Base-by-base conservation (phyloP, 805 yeast genomes). In the Debaryomyces maramus region DNA sequence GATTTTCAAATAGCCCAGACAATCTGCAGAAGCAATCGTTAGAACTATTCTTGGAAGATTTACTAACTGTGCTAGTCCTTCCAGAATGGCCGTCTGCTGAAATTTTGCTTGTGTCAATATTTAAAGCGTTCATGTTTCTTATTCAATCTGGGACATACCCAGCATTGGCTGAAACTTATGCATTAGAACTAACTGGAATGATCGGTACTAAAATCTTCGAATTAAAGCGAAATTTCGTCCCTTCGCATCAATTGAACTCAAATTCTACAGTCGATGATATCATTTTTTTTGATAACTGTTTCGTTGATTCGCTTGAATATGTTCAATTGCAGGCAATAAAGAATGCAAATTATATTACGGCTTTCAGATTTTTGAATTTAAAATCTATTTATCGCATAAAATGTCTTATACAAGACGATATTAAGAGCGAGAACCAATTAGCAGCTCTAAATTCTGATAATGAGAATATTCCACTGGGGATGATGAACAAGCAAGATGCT, bases 61-160 rank as follows among this genome's bases (percentile, higher is more conserved):
- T 85, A 15, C 41, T 79, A 6, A 44, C 53, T 0, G 56, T 85
- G 39, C 50, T 85, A 7, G 56, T 63, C 2, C 58, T 58, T 6
- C 86, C 88, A 0, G 82, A 79, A 39, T 87, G 83, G 78, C 70
- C 88, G 0, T 78, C 77, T 0, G 70, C 82, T 1, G 85, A 78
- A 43, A 47, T 66, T 0, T 47, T 85, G 11, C 56, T 85, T 5
- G 54, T 52, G 6, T 65, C 79, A 1, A 39, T 82, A 2, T 60
- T 74, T 51, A 70, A 63, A 28, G 61, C 71, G 5, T 52, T 82
- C 16, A 52, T 80, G 36, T 48, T 46, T 15, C 53, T 68, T 1
- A 63, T 73, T 43, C 62, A 55, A 49, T 65, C 70, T 2, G 70
- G 70, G 9, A 61, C 59, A 20, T 62, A 66, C 32, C 34, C 72